These are phyloP conservation scores for Cercospora janseana DNA, from an alignment of 2,329 filamentous ascomycete species.

Conservation along the genomic window DNA sequence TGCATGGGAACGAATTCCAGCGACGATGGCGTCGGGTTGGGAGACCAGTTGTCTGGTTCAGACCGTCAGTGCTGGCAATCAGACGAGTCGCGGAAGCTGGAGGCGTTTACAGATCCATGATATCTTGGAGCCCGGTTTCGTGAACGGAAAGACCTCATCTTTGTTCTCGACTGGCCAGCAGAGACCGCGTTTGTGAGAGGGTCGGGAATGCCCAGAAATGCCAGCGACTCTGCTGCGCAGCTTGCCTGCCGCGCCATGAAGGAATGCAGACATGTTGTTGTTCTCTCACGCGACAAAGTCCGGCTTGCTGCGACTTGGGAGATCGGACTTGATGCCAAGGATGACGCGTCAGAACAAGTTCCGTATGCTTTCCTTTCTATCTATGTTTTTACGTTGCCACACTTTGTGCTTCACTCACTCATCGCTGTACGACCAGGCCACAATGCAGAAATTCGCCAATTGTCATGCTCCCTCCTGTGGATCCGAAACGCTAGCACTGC, in stretches of 20 bases:
- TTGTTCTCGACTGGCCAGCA: slow-evolving; percentile 36
- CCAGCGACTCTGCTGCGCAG: slow-evolving; percentile 4
- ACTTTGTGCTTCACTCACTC: not conserved
- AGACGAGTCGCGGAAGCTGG: not conserved
- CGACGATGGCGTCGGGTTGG: slow-evolving; percentile 29
- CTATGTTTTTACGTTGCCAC: not conserved
- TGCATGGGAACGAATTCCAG: slow-evolving; percentile 37
- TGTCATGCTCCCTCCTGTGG: not conserved
- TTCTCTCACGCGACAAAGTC: not conserved
- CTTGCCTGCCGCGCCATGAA: slow-evolving; percentile 15
- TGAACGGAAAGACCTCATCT: slow-evolving; percentile 34
- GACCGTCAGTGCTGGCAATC: not conserved
- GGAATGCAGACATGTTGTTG: slow-evolving; percentile 12
- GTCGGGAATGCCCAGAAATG: not conserved
- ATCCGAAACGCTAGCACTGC: not conserved
- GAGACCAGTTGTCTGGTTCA: slow-evolving; percentile 33
- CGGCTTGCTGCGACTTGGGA: not conserved
- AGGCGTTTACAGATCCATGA: slow-evolving; percentile 32
- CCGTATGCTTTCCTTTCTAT: slow-evolving; percentile 8
- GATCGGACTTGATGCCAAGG: not conserved
- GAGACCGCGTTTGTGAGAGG: slow-evolving; percentile 34
- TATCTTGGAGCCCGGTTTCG: slow-evolving; percentile 36
- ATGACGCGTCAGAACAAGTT: slow-evolving; percentile 1
- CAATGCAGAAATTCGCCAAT: slow-evolving; percentile 4
- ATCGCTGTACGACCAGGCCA: slow-evolving; percentile 12